These are phyloP conservation scores for Metrosideros polymorpha DNA, from an alignment of 441 rosid species.

Conservation along the genomic window DNA sequence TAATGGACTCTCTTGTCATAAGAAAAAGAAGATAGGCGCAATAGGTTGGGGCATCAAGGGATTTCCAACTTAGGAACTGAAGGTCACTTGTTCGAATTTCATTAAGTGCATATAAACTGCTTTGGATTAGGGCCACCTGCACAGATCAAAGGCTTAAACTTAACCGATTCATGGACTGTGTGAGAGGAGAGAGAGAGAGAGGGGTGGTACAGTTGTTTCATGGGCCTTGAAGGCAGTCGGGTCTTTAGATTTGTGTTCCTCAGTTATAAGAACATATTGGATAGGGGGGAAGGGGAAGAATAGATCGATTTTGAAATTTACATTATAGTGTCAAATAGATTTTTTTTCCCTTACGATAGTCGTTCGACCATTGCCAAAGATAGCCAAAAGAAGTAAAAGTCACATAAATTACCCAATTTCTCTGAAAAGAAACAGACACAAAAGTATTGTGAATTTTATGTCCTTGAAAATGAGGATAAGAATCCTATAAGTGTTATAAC, in stretches of 20 bases:
- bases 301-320: not conserved
- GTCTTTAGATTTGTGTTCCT: not conserved
- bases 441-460: not conserved
- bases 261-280: not conserved
- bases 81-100: not conserved
- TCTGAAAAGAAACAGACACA: not conserved
- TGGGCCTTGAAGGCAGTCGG: not conserved
- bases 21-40: not conserved
- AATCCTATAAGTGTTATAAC: too few relatives aligned
- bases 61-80: not conserved
- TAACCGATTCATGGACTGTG: not conserved
- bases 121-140: not conserved
- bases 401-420: not conserved
- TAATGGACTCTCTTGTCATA: not conserved
- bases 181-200: too few relatives aligned
- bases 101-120: not conserved
- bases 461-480: not conserved
- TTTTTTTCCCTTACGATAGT: not conserved
- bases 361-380: not conserved
- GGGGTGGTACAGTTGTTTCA: too few relatives aligned
- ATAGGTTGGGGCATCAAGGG: not conserved
- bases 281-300: too few relatives aligned
- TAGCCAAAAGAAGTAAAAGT: not conserved
- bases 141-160: not conserved
- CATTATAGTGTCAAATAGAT: not conserved